Evolutionary conservation across 2,329 filamentous ascomycete species (phyloP), one percentile per base, ranked within the genome.

Genomic region (Aspergillus persii): DNA sequence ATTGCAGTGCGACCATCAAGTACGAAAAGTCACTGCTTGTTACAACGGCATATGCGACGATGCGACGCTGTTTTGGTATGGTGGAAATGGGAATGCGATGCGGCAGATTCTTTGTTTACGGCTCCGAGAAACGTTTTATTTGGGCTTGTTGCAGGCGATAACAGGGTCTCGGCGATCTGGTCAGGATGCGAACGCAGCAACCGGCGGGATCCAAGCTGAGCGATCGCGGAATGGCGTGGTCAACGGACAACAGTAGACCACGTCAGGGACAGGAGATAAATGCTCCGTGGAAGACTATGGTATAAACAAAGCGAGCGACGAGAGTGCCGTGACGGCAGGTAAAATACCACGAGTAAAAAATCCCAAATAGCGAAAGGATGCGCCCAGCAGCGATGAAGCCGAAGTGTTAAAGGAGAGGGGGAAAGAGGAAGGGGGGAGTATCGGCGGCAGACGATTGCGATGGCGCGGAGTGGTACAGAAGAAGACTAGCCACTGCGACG

Each of bases 271-370:
- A 4, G 49, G 11, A 4, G 31, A n/a, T n/a, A 33, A 52, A 23
- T n/a, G 18, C 5, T 46, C 23, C 39, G 33, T 33, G 50, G 31
- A 9, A 48, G 36, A 44, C 2, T 29, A 26, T 31, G 6, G 15
- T 23, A 51, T 50, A 47, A 41, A 54, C 9, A 48, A 56, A 59
- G 53, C 50, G 53, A 59, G 53, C 41, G 57, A 59, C 29, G 9
- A 31, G 29, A 29, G 49, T 53, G 9, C 33, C 33, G n/a, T 26
- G 8, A 11, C 44, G 12, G 26, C 30, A 2, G n/a, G 15, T 36
- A 26, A 26, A 39, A 52, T 52, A 23, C 27, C 36, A 15, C 15
- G 12, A 41, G 36, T 5, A n/a, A 15, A 23, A n/a, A 9, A 39
- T 30, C 39, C 8, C 30, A 18, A 39, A n/a, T 9, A 48, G 31